phyloP scores from a whole-genome alignment of 1,284 basidiomycete species.

The Dichomitus squalens region DNA sequence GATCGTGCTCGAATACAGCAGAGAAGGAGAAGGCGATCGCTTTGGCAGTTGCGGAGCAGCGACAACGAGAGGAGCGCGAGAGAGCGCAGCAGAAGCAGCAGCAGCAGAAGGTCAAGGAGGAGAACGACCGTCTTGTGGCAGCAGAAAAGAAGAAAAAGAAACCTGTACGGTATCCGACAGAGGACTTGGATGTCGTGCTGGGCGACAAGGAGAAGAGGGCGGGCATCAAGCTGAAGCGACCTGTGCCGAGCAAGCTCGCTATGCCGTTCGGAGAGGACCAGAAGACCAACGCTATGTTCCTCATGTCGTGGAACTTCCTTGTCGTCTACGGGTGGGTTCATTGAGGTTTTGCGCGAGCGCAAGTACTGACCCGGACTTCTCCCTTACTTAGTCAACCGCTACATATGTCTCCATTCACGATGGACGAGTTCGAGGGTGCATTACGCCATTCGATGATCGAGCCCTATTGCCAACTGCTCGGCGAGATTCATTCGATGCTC shows the following conservation, averaged over 20 bases:
- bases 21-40: slow-evolving; percentile 37
- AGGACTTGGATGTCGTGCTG: slow-evolving; percentile 81
- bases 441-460: slow-evolving; percentile 78
- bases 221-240: slow-evolving; percentile 70
- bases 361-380: not conserved
- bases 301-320: slow-evolving; percentile 92
- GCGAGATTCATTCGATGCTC: slow-evolving; percentile 87
- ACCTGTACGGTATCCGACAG: slow-evolving; percentile 83
- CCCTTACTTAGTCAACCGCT: slow-evolving; percentile 72
- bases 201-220: slow-evolving; percentile 79
- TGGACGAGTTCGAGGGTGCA: slow-evolving; percentile 93
- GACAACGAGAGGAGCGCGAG: slow-evolving; percentile 68
- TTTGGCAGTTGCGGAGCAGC: slow-evolving; percentile 50
- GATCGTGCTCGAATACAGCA: slow-evolving; percentile 17
- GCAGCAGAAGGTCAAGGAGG: slow-evolving; percentile 67
- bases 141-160: slow-evolving; percentile 88
- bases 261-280: slow-evolving; percentile 78
- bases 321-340: slow-evolving; percentile 85
- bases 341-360: not conserved
- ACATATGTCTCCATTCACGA: slow-evolving; percentile 85
- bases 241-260: slow-evolving; percentile 59
- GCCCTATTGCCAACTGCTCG: slow-evolving; percentile 75
- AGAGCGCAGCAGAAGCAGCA: slow-evolving; percentile 68
- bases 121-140: slow-evolving; percentile 67
- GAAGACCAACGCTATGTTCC: slow-evolving; percentile 80